Conservation (phyloP, 2,329 filamentous ascomycete species). For the Arthrinium puccinioides region DNA sequence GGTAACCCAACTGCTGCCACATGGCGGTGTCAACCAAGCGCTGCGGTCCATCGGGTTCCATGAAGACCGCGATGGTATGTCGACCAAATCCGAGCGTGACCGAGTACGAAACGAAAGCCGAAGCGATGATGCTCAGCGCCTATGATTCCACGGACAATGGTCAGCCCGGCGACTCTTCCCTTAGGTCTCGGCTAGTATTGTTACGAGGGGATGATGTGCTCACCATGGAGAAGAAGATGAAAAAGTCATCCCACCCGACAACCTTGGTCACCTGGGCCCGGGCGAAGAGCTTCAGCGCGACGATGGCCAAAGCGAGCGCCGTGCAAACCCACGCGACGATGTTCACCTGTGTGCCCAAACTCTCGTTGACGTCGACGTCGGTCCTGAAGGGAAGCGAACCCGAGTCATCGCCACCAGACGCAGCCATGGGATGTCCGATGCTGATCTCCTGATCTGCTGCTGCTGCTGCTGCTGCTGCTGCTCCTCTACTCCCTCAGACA, state of each 20-base stretch:
- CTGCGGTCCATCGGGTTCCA: constrained; percentile 14
- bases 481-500: too few relatives aligned
- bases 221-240: constrained; percentile 20
- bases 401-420: too few relatives aligned
- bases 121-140: constrained; percentile 18
- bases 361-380: constrained; percentile 15
- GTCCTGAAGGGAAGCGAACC: neutral
- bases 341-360: constrained; percentile 11
- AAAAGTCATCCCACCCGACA: constrained; percentile 21
- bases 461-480: too few relatives aligned
- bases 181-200: neutral
- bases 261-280: constrained; percentile 10
- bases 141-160: constrained; percentile 2
- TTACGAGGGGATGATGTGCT: neutral
- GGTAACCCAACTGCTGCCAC: constrained; percentile 20
- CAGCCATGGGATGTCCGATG: too few relatives aligned
- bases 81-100: constrained; percentile 16
- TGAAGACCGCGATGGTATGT: constrained; percentile 17
- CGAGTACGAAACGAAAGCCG: constrained; percentile 16
- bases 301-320: constrained; percentile 12
- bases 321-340: constrained; percentile 17
- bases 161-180: neutral
- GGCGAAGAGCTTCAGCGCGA: constrained; percentile 15
- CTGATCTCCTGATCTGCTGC: too few relatives aligned
- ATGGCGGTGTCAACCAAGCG: constrained; percentile 10